Base-by-base conservation (phyloP, 2,329 filamentous ascomycete genomes). In the Zasmidium citrigriseum region DNA sequence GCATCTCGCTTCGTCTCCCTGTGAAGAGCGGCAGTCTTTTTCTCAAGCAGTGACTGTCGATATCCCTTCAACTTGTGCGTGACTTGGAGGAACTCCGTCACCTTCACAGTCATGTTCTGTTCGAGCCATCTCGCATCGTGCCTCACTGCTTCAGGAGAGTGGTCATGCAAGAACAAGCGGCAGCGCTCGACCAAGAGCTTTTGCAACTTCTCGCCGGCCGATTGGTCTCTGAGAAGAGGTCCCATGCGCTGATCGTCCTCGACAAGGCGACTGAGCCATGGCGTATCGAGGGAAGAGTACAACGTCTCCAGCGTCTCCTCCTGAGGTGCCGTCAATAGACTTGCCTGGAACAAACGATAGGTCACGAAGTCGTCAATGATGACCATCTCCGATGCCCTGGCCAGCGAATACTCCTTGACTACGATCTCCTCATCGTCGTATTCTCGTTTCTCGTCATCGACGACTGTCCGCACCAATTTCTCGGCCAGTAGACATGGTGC, bases 71-170 rank as follows among this genome's bases (percentile, higher is more conserved):
- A 82, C n/a, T 87, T 89, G 60, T 90, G 86, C 22, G 88, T 86
- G 41, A 96, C 83, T 4, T 88, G 86, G 53, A 99, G 88, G 0
- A 88, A 88, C 22, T 87, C 86, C 10, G 97, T 93, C 55, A 89
- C 84, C 64, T 89, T 83, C 2, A 99, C 90, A 0, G 79, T 81
- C 14, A 99, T 78, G 64, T 96, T 89, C 70, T 91, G 90, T 68
- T 96, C 91, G 11, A 99, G 80, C 95, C 95, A 99, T 67, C 89
- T 90, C 5, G 86, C 83, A 72, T 98, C 93, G 68, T 95, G 91
- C 65, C 89, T 89, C 69, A 99, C 87, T n/a, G 83, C 81, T 59
- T 96, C 90, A 3, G 84, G 80, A 34, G 87, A 84, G 70, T 93
- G 89, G 68, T 90, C 93, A 69, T 97, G 89, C 24, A 99, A 79